A percentile compares a stretch with the other conserved stretches of the same genome.
Evolutionary conservation across 2,329 filamentous ascomycete species (phyloP).

Genomic region (Scedosporium minutisporum): DNA sequence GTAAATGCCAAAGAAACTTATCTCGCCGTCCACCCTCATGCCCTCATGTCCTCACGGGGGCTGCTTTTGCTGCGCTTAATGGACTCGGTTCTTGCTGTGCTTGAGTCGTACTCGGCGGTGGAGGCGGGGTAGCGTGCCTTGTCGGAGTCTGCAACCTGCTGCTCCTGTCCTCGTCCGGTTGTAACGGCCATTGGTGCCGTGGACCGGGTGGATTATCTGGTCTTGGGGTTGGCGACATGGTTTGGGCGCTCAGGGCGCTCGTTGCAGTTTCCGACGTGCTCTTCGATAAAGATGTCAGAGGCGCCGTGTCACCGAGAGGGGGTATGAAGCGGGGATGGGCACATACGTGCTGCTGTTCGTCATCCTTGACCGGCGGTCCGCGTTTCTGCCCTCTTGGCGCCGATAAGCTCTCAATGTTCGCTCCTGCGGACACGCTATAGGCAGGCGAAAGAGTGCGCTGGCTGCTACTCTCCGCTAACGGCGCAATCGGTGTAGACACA

Average conservation of each 20-base stretch:
- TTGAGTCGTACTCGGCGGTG: not conserved
- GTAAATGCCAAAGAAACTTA: not conserved
- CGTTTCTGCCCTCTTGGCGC: not conserved
- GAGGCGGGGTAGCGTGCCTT: not conserved
- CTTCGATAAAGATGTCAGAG: not conserved
- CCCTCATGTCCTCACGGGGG: not conserved
- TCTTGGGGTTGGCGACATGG: not conserved
- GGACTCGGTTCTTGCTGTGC: not conserved
- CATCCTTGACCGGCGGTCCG: not conserved
- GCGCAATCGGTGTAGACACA: not conserved
- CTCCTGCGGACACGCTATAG: not conserved
- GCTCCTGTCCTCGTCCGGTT: not conserved
- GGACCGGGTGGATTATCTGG: not conserved
- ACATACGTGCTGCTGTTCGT: not conserved
- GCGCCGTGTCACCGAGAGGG: not conserved
- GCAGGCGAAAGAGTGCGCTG: not conserved
- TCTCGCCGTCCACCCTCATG: too few relatives aligned
- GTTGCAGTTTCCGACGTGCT: not conserved
- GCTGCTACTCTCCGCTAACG: not conserved
- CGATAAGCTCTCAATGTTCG: not conserved
- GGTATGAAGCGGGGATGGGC: not conserved
- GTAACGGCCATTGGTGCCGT: not conserved
- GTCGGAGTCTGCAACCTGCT: conserved; percentile 4
- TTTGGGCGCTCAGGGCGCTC: not conserved
- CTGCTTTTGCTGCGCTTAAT: not conserved